Evolutionary conservation across 2,329 filamentous ascomycete species (phyloP).

Genomic region (Monosporascus cannonballus): DNA sequence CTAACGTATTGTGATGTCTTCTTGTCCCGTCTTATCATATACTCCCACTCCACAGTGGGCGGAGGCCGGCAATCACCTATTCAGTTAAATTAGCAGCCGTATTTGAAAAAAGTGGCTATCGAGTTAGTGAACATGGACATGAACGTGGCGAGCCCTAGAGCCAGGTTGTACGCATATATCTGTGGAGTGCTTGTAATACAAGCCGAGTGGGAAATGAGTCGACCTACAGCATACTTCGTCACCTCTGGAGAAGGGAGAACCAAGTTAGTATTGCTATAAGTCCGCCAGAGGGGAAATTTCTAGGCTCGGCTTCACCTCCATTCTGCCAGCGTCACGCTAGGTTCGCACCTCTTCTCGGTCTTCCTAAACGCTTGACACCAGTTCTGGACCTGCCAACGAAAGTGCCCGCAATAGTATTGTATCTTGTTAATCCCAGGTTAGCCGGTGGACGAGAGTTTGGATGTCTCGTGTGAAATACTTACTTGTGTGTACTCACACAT

Average conservation of each 20-base stretch:
- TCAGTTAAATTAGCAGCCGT: neutral
- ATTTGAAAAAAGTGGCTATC: too few relatives aligned
- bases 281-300: neutral
- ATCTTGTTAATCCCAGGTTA: neutral
- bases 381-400: constrained; percentile 2
- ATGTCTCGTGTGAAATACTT: neutral
- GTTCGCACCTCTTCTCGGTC: constrained; percentile 3
- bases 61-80: neutral
- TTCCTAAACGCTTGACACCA: constrained; percentile 2
- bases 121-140: too few relatives aligned
- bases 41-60: neutral
- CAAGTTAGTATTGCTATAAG: neutral
- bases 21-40: neutral
- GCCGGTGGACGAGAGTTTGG: too few relatives aligned
- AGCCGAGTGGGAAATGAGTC: neutral
- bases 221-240: constrained; percentile 4
- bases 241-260: neutral
- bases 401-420: constrained; percentile 3
- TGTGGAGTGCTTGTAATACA: too few relatives aligned
- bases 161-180: too few relatives aligned
- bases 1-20: neutral
- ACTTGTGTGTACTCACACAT: constrained; percentile 1
- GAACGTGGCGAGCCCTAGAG: too few relatives aligned
- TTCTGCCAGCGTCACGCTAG: constrained; percentile 2
- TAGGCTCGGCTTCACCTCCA: neutral